Conservation (phyloP, 164 flowering plant genomes). For the Magnolia changhungtana region DNA sequence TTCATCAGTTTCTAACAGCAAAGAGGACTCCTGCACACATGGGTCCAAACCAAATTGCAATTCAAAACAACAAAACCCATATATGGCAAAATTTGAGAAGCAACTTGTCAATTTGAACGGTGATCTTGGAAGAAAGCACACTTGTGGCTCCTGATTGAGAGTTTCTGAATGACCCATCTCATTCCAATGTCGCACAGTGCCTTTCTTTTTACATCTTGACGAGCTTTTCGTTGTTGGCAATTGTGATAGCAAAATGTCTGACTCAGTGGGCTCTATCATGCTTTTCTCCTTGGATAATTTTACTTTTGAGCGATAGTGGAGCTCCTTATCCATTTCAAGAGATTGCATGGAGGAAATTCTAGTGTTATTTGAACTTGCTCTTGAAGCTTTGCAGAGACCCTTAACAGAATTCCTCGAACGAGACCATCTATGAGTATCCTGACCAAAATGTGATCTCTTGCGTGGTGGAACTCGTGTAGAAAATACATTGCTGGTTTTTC, state of each 20-base stretch:
- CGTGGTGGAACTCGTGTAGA: conserved; percentile 52
- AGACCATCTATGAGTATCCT: conserved; percentile 34
- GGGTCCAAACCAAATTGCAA: background rate
- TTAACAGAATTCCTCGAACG: conserved; percentile 25
- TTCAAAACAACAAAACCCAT: background rate
- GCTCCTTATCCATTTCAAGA: conserved; percentile 27
- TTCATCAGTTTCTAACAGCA: conserved; percentile 24
- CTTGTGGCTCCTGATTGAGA: conserved; percentile 34
- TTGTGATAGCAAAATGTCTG: conserved; percentile 34
- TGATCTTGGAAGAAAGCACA: conserved; percentile 12
- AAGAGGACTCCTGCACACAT: conserved; percentile 32
- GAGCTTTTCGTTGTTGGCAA: conserved; percentile 30
- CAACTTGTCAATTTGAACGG: background rate
- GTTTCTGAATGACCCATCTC: conserved; percentile 26
- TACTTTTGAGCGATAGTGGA: conserved; percentile 24
- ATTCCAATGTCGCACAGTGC: conserved; percentile 18
- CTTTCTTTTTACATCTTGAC: conserved; percentile 38
- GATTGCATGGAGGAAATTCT: conserved; percentile 17
- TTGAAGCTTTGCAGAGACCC: conserved; percentile 22
- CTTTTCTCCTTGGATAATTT: background rate
- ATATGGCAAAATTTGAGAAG: background rate
- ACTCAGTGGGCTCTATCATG: conserved; percentile 22
- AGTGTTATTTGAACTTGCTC: conserved; percentile 11
- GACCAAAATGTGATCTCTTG: conserved; percentile 41
- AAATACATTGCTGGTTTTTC: conserved; percentile 26